Evolutionary conservation across 2,329 filamentous ascomycete genomes (phyloP), one percentile per base, ranked within the genome.

Genomic region (Epichloe coenophiala): DNA sequence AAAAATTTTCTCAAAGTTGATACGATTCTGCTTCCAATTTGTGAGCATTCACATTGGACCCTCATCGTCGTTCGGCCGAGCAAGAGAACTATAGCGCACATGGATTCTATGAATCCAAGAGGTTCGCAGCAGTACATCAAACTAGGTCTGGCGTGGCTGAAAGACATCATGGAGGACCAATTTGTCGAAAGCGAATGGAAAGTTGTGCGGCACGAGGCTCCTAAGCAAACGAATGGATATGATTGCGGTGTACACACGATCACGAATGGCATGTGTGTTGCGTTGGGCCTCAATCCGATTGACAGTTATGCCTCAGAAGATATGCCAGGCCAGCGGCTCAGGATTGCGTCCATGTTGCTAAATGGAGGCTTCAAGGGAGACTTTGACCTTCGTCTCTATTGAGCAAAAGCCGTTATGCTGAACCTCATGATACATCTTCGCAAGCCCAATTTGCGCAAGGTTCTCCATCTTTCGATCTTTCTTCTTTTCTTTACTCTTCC

Each of bases 241-340:
- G 86, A 90, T 61, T 90, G 86, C 57, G 86, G 86, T n/a, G 78
- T 88, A 3, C 87, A 88, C 61, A 78, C 83, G 13, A 80, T 87
- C 56, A 78, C 85, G 17, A 91, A 90, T 59, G 81, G 78, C 15
- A 75, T 88, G 45, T 85, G 80, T 50, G 59, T 81, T 37, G 70
- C 75, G 0, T 60, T 80, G 35, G 77, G 77, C 1, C 56, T 80
- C 17, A 73, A 72, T 53, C 76, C 77, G 2, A 63, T 65, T n/a
- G 65, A 69, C 51, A 62, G 63, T 3, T 81, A 84, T 52, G 57
- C 63, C 1, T 65, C 75, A 37, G 55, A 61, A 0, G 76, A 84
- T 50, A 77, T 87, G 72, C 68, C 71, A 2, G 64, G 72, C 47
- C 81, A 84, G 57, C 73, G 82, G 23, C 70, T 74, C 49, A 71